These are phyloP conservation scores for Cyanidioschyzon merolae DNA, from an alignment of 23 red algal genomes.

Conservation along the genomic window DNA sequence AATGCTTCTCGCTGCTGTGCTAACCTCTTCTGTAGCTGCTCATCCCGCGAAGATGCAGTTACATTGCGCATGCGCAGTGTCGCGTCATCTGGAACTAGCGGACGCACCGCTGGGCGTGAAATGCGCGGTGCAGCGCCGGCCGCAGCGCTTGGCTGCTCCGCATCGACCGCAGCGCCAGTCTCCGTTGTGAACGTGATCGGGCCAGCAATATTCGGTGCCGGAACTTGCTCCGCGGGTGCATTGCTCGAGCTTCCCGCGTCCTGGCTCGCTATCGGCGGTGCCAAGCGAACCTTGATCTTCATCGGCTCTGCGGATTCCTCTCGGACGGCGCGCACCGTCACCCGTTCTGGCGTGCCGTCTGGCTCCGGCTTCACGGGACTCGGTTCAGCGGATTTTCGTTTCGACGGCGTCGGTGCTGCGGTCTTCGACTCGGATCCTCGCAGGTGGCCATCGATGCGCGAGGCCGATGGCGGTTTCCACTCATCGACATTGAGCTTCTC, in stretches of 20 bases:
- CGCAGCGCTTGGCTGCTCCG: background rate
- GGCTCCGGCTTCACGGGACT: background rate
- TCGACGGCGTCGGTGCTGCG: background rate
- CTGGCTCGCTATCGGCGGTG: background rate
- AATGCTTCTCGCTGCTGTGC: background rate
- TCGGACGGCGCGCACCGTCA: background rate
- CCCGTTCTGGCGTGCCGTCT: background rate
- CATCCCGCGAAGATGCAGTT: background rate
- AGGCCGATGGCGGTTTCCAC: background rate
- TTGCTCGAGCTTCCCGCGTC: background rate
- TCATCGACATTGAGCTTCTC: background rate
- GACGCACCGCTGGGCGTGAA: background rate
- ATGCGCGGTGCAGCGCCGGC: background rate
- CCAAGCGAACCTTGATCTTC: slow-evolving; percentile 6
- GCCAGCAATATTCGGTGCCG: background rate
- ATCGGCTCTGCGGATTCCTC: background rate
- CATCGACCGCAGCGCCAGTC: background rate
- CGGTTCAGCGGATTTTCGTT: background rate
- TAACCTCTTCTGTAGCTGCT: background rate
- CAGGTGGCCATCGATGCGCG: background rate
- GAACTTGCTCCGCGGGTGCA: background rate
- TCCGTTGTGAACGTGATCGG: background rate
- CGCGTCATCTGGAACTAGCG: background rate
- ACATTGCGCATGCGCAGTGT: slow-evolving; percentile 4
- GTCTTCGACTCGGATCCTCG: background rate